Evolutionary conservation across 352 stramenopile genomes (phyloP).

Genomic region (Globisporangium paddicum): DNA sequence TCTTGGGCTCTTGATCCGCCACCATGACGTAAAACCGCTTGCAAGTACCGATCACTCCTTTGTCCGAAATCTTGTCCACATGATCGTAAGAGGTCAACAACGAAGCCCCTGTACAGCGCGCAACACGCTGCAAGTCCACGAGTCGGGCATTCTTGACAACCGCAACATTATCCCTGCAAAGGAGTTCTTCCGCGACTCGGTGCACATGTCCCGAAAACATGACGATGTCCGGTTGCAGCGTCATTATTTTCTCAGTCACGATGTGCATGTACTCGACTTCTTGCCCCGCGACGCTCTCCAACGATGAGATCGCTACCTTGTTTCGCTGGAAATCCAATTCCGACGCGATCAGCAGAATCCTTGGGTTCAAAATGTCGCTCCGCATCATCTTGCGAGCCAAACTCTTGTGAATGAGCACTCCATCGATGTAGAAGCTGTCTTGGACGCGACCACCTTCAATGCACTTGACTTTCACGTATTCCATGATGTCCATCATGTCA

Average conservation of each 20-base stretch:
- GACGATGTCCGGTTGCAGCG: conserved; percentile 78
- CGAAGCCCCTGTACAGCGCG: conserved; percentile 67
- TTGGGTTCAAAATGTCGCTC: conserved; percentile 67
- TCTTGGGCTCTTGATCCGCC: conserved; percentile 74
- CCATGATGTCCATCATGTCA: conserved; percentile 80
- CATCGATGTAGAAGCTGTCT: conserved; percentile 87
- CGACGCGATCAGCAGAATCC: conserved; percentile 81
- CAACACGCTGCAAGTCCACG: conserved; percentile 75
- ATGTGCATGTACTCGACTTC: conserved; percentile 91
- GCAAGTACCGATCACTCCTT: conserved; percentile 72
- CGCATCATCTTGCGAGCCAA: conserved; percentile 82
- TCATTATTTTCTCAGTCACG: conserved; percentile 86
- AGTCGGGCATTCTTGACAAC: conserved; percentile 84
- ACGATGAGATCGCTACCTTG: conserved; percentile 75
- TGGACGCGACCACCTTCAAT: conserved; percentile 67
- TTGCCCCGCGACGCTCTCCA: conserved; percentile 79
- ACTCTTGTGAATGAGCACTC: conserved; percentile 86
- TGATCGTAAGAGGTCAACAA: conserved; percentile 83
- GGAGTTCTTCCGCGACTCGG: conserved; percentile 74
- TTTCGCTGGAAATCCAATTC: conserved; percentile 82
- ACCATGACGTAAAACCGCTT: conserved; percentile 83
- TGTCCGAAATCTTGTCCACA: conserved; percentile 83
- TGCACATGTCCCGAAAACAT: conserved; percentile 84
- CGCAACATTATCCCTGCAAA: conserved; percentile 72
- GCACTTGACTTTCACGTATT: conserved; percentile 81